These are phyloP conservation scores for Clonostachys byssicola DNA, from an alignment of 2,329 filamentous ascomycete species.

Conservation along the genomic window DNA sequence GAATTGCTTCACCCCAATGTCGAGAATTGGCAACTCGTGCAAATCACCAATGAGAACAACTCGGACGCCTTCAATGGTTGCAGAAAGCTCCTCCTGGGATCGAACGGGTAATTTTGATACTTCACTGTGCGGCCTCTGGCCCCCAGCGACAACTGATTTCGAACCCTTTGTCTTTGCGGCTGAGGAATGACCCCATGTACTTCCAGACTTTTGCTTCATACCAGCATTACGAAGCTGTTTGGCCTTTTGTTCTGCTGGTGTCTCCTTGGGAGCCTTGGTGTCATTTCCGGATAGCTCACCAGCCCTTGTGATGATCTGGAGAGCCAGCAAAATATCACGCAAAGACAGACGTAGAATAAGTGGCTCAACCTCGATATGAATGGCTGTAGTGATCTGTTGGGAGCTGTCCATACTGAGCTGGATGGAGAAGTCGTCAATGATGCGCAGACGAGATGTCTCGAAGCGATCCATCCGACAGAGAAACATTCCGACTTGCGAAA, in stretches of 20 bases:
- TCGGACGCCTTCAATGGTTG: conserved; percentile 81
- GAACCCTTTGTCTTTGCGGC: conserved; percentile 35
- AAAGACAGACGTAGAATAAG: conserved; percentile 86
- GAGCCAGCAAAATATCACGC: conserved; percentile 87
- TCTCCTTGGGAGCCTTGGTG: conserved; percentile 20
- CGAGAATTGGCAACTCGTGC: conserved; percentile 91
- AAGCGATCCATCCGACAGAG: conserved; percentile 98
- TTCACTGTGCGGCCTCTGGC: conserved; percentile 4
- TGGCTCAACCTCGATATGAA: conserved; percentile 85
- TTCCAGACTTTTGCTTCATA: conserved; percentile 52
- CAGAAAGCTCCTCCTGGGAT: conserved; percentile 71
- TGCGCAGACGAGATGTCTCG: conserved; percentile 82
- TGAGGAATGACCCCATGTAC: conserved; percentile 50
- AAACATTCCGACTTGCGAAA: conserved; percentile 96
- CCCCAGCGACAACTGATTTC: conserved; percentile 24
- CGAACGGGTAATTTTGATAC: not conserved
- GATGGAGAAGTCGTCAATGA: conserved; percentile 94
- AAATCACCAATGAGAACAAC: conserved; percentile 93
- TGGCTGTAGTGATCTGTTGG: conserved; percentile 62
- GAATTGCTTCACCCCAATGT: conserved; percentile 90
- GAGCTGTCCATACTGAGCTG: conserved; percentile 81
- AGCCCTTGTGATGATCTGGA: conserved; percentile 88
- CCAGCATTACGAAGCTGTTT: conserved; percentile 45
- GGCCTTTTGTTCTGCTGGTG: conserved; percentile 46
- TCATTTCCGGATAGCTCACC: conserved; percentile 76